Conservation (phyloP, 2,329 filamentous ascomycete species). For the Moelleriella libera region DNA sequence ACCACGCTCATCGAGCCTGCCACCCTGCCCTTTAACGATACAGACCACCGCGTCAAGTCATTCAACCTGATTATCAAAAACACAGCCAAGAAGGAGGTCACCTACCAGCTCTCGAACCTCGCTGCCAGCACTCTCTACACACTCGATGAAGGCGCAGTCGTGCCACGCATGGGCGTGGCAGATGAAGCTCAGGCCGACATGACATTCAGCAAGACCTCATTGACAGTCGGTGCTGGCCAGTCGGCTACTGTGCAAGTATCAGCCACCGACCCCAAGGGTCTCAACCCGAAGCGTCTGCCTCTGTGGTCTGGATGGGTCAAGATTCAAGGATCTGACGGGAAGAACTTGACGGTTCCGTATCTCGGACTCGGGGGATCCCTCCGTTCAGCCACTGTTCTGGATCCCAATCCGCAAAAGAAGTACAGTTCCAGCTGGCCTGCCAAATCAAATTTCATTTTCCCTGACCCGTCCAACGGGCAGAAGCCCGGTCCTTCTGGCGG, state of each 20-base stretch:
- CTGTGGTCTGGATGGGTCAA: constrained; percentile 6
- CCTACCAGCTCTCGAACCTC: constrained; percentile 1
- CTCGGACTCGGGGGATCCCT: constrained; percentile 4
- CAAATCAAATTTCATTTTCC: too few relatives aligned
- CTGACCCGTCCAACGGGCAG: too few relatives aligned
- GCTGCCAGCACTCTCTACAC: neutral
- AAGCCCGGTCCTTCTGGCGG: too few relatives aligned
- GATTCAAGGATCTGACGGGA: constrained; percentile 4
- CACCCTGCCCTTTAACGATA: constrained; percentile 43
- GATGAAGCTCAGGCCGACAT: constrained; percentile 1
- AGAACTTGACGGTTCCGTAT: constrained; percentile 4
- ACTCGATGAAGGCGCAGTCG: neutral
- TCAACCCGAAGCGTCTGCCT: constrained; percentile 1
- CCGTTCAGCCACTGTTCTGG: neutral
- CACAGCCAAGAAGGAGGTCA: neutral
- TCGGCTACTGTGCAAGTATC: constrained; percentile 1
- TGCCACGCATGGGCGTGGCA: neutral
- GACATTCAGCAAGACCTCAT: constrained; percentile 1
- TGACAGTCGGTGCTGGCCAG: constrained; percentile 1
- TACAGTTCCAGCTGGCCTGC: too few relatives aligned
- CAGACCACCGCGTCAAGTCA: constrained; percentile 11
- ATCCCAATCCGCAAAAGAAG: too few relatives aligned
- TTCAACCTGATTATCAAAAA: constrained; percentile 1
- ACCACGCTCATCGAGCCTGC: constrained; percentile 32
- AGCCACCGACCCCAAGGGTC: neutral